Conservation (phyloP, 2,329 filamentous ascomycete species). For the Paraphoma sp. region DNA sequence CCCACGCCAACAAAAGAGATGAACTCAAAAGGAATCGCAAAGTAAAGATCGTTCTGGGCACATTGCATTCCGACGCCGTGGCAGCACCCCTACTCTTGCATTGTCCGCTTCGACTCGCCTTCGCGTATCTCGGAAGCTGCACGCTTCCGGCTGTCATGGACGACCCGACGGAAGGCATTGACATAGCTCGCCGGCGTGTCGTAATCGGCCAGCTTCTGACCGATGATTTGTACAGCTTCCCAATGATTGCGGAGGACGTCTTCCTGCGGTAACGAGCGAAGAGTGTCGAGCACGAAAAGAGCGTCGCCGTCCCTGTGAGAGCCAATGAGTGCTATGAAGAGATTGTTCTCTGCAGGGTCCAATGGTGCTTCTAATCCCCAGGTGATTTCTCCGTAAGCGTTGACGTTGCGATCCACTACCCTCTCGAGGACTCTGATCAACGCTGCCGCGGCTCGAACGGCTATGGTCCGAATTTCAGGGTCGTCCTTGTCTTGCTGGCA, state of each 20-base stretch:
- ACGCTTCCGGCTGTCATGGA: conserved; percentile 43
- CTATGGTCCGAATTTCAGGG: conserved; percentile 24
- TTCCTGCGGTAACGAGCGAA: conserved; percentile 36
- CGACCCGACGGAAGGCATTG: conserved; percentile 32
- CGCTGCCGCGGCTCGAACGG: conserved; percentile 34
- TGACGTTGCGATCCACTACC: conserved; percentile 39
- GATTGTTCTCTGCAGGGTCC: conserved; percentile 37
- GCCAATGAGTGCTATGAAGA: conserved; percentile 41
- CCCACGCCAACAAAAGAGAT: conserved; percentile 18
- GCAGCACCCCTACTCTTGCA: conserved; percentile 16
- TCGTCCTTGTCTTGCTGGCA: conserved; percentile 30
- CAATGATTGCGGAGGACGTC: conserved; percentile 40
- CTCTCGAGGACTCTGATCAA: conserved; percentile 42
- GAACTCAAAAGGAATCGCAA: conserved; percentile 1
- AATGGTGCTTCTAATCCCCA: conserved; percentile 35
- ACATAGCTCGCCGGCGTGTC: conserved; percentile 32
- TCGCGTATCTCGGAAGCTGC: conserved; percentile 36
- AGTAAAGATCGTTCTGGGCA: not conserved
- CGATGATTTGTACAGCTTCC: conserved; percentile 34
- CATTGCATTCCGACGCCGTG: not conserved
- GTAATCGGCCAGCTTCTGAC: conserved; percentile 29
- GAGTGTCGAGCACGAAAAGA: conserved; percentile 39
- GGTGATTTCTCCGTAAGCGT: conserved; percentile 39
- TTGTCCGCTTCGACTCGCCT: conserved; percentile 38
- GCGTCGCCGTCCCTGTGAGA: conserved; percentile 14